Evolutionary conservation across 1,139 yeast genomes (phyloP).

Genomic region (Pichia sp.): DNA sequence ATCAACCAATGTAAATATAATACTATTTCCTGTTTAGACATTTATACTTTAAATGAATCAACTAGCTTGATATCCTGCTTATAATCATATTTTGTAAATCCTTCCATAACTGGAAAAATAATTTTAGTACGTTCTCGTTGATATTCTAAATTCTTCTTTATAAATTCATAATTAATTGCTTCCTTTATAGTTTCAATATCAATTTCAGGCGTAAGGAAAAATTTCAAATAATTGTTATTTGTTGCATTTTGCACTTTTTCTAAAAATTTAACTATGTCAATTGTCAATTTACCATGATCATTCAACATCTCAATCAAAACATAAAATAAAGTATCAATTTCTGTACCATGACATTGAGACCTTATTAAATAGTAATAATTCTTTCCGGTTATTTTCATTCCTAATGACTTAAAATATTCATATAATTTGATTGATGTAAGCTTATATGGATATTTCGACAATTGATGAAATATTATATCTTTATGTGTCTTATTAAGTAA

Average conservation of each 20-base stretch:
- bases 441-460: conserved; percentile 11
- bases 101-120: not conserved
- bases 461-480: conserved; percentile 17
- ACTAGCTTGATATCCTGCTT: conserved; percentile 2
- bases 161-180: conserved; percentile 12
- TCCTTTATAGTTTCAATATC: conserved; percentile 2
- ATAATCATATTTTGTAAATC: conserved; percentile 4
- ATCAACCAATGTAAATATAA: not conserved
- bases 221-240: conserved; percentile 12
- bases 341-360: conserved; percentile 21
- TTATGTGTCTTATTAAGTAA: conserved; percentile 14
- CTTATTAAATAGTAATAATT: conserved; percentile 17
- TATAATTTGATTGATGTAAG: conserved; percentile 16
- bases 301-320: conserved; percentile 12
- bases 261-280: conserved; percentile 3
- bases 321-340: conserved; percentile 21
- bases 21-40: too few species aligned
- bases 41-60: not conserved
- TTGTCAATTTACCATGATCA: conserved; percentile 6
- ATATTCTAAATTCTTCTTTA: conserved; percentile 3
- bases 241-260: conserved; percentile 2
- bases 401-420: conserved; percentile 9
- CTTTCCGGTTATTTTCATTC: conserved; percentile 7
- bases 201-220: conserved; percentile 4
- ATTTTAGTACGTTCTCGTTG: conserved; percentile 8